Percentiles rank a stretch among this genome's conserved stretches.
phyloP scores from a whole-genome alignment of 495 filamentous ascomycete species.

The Corynascus novoguineensis region DNA sequence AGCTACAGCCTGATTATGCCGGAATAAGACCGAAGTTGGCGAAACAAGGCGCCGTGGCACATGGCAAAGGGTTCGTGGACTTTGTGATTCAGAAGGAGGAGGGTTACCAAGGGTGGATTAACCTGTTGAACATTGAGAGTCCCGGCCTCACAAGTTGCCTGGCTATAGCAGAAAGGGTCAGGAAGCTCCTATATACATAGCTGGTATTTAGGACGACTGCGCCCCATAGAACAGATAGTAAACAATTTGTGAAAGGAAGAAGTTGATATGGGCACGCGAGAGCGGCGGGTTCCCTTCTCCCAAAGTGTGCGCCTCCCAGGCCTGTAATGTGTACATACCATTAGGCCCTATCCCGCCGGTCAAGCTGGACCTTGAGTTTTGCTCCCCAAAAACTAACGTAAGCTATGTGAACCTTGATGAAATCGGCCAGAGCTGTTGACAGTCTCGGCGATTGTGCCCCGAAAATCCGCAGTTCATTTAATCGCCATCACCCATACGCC shows the following conservation, averaged over 20 bases:
- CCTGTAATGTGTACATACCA: slow-evolving; percentile 1
- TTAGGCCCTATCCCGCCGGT: neutral
- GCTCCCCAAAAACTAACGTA: neutral
- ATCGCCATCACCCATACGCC: neutral
- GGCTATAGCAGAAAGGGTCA: slow-evolving; percentile 82
- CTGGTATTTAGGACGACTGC: neutral
- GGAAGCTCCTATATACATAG: slow-evolving; percentile 60
- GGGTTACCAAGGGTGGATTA: slow-evolving; percentile 80
- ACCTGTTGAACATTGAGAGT: slow-evolving; percentile 90
- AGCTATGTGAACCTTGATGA: neutral
- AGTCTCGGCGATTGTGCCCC: neutral
- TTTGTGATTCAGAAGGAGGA: slow-evolving; percentile 80
- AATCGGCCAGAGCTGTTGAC: neutral
- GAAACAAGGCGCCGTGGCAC: slow-evolving; percentile 50
- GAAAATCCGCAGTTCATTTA: neutral
- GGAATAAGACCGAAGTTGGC: slow-evolving; percentile 86
- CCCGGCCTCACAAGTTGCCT: slow-evolving; percentile 86
- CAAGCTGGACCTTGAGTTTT: neutral
- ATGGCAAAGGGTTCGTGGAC: slow-evolving; percentile 67
- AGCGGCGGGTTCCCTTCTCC: neutral
- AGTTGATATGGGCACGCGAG: no score
- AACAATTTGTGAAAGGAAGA: slow-evolving; percentile 2
- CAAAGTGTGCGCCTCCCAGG: neutral
- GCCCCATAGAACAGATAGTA: neutral
- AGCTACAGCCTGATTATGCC: slow-evolving; percentile 77